These are phyloP conservation scores for Penicillium chermesinum DNA, from an alignment of 495 filamentous ascomycete genomes.

Conservation along the genomic window DNA sequence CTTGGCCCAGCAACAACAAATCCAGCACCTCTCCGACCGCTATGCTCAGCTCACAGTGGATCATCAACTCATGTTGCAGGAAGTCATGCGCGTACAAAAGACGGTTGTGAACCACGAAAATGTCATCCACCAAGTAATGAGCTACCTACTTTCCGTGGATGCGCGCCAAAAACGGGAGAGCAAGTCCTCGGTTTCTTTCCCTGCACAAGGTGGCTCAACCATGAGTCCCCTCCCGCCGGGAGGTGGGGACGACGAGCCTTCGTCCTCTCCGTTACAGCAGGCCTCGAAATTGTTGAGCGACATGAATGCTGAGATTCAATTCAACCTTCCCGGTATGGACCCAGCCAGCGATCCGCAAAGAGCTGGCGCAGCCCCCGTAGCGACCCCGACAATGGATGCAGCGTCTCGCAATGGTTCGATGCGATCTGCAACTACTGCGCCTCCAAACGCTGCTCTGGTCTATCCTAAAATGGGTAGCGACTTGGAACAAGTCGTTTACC, in stretches of 20 bases:
- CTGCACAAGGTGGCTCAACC: constrained; percentile 30
- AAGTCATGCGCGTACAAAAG: constrained; percentile 84
- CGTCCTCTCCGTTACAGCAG: constrained; percentile 71
- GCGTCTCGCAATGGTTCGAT: constrained; percentile 34
- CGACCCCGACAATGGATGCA: constrained; percentile 42
- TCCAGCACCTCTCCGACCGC: constrained; percentile 77
- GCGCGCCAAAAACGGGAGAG: constrained; percentile 60
- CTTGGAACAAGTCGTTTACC: constrained; percentile 80
- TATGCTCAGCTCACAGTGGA: constrained; percentile 81
- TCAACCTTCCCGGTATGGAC: constrained; percentile 71
- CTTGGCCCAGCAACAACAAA: constrained; percentile 84
- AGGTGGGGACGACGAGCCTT: constrained; percentile 62
- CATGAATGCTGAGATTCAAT: constrained; percentile 70
- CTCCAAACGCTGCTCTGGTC: constrained; percentile 46
- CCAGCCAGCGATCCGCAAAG: constrained; percentile 70
- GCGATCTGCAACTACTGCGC: constrained; percentile 44
- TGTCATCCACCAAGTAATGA: constrained; percentile 72
- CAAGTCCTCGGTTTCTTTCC: constrained; percentile 46
- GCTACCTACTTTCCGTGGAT: constrained; percentile 60
- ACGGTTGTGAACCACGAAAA: constrained; percentile 78
- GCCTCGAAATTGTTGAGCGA: constrained; percentile 84
- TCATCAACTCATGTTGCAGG: constrained; percentile 80
- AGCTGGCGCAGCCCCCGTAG: constrained; percentile 30
- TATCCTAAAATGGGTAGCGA: constrained; percentile 55
- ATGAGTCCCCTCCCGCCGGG: constrained; percentile 41